Conservation (phyloP, 192 early-diverging fungal genomes). For the Linnemannia exigua region DNA sequence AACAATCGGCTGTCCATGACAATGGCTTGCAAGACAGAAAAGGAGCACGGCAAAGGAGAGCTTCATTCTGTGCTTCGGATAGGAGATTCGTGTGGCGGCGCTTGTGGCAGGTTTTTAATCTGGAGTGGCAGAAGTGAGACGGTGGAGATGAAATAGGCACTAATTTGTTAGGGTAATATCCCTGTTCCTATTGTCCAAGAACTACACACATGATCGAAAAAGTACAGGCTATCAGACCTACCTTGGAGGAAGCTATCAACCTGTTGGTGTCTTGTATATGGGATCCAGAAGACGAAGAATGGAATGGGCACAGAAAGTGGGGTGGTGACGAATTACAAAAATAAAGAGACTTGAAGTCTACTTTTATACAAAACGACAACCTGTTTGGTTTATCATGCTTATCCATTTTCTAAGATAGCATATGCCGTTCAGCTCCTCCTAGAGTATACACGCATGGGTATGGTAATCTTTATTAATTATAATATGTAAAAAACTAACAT, state of each 20-base stretch:
- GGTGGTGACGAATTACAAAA: background rate
- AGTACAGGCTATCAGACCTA: background rate
- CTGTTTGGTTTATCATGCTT: too few relatives aligned
- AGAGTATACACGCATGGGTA: background rate
- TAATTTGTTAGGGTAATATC: background rate
- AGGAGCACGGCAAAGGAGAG: background rate
- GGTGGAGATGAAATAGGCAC: background rate
- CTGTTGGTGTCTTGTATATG: too few relatives aligned
- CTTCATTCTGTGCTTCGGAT: background rate
- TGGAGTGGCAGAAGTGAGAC: background rate
- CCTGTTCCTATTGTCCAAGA: background rate
- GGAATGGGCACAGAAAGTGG: background rate
- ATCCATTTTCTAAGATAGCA: too few relatives aligned
- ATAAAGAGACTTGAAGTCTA: background rate
- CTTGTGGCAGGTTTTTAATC: background rate
- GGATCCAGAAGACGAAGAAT: background rate
- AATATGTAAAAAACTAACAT: conserved; percentile 31
- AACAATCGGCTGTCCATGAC: background rate
- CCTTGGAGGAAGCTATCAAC: background rate
- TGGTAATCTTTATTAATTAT: conserved; percentile 16
- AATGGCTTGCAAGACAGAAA: background rate
- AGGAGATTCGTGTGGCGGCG: background rate
- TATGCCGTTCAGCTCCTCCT: too few relatives aligned
- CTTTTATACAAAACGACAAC: background rate
- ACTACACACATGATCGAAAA: background rate